Conservation (phyloP, 139 green algal genomes). For the Chlorella sp. region DNA sequence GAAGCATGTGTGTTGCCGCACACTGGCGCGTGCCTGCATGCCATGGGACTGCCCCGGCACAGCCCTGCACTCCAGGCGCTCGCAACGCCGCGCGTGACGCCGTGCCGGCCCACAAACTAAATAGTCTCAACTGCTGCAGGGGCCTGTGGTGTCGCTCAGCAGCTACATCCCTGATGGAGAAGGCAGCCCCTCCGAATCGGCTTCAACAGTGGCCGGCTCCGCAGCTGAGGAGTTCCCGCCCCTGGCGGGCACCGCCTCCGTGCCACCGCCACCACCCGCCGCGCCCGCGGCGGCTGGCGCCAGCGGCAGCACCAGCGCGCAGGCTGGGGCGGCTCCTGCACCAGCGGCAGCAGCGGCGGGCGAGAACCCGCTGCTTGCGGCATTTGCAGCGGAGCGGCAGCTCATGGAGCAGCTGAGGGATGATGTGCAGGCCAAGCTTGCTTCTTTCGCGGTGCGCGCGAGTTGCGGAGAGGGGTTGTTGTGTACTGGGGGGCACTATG, state of each 20-base stretch:
- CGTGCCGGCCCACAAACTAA: too few species aligned
- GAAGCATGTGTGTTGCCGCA: too few species aligned
- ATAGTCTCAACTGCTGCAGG: background rate
- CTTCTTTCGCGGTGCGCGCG: slow-evolving; percentile 12
- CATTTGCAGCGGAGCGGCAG: slow-evolving; percentile 17
- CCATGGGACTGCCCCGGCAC: too few species aligned
- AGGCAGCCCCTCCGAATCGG: background rate
- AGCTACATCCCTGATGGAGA: background rate
- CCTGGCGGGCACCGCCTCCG: slow-evolving; percentile 8
- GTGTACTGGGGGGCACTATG: too few species aligned
- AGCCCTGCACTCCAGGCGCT: too few species aligned
- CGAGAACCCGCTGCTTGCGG: slow-evolving; percentile 15
- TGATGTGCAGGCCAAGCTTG: slow-evolving; percentile 30
- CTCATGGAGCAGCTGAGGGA: slow-evolving; percentile 37
- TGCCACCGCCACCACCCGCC: background rate
- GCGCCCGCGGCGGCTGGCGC: background rate
- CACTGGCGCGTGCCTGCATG: too few species aligned
- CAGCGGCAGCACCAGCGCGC: background rate
- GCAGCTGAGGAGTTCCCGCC: slow-evolving; percentile 9
- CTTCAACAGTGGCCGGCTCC: background rate
- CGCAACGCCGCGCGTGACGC: too few species aligned
- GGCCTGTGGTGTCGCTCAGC: slow-evolving; percentile 6
- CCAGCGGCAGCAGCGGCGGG: background rate
- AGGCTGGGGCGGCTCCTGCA: background rate
- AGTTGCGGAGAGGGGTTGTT: too few species aligned